Evolutionary conservation across 192 early-diverging fungal genomes (phyloP), one percentile per base, ranked within the genome.

Genomic region (Podila horticola): DNA sequence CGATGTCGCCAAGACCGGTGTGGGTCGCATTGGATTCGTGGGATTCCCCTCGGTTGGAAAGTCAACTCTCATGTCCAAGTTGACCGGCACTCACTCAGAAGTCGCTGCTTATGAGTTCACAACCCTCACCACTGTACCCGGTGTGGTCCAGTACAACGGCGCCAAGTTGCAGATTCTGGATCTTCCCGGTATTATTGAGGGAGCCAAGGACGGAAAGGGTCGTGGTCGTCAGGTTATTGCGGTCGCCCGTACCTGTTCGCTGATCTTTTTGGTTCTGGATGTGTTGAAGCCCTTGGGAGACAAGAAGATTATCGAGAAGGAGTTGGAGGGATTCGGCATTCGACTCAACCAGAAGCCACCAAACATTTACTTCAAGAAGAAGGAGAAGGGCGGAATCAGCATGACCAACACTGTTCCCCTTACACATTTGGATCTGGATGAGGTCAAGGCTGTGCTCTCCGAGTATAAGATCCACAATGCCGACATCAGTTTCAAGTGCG

Each of bases 81-180:
- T 99, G 74, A 98, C 98, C 1, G 97, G 97, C 63, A 97, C 96
- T 24, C 93, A 95, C 84, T 97, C 96, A 58, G 98, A 97, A 88
- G 96, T 97, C 29, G 96, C 93, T 74, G 95, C 93, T 36, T 96
- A 98, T 72, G 98, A 99, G 84, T 99, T 99, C 88, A 99, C 98
- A 63, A 99, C 98, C n/a, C 87, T 99, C 59, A 98, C 97, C 20
- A 98, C 97, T 11, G 96, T 99, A 20, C 97, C 97, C n/a, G 97
- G 97, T 81, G 91, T 97, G 26, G 79, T 94, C 62, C 93, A 96
- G 72, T 97, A 98, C 84, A 98, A 98, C 85, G 98, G 97, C 63
- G 98, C 98, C 8, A 98, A 99, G 84, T 91, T 99, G 84, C 98
- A 99, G 88, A 96, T 99, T 83, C 91, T 99, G 41, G 98, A 99